phyloP scores from a whole-genome alignment of 441 rosid genomes.

The Dalechampia spathulata region DNA sequence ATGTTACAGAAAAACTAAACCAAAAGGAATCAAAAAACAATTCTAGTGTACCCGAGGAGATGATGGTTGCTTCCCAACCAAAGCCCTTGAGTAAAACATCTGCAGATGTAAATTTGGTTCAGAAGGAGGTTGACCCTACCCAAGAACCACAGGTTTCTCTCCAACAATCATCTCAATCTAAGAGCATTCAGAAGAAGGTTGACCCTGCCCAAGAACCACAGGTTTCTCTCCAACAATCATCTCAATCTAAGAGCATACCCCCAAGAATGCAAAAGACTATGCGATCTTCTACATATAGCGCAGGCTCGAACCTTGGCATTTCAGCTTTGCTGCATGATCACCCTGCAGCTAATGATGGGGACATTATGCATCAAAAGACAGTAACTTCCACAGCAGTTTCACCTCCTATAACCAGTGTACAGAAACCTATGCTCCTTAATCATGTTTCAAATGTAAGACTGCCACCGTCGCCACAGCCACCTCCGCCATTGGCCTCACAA shows the following conservation, averaged over 20 bases:
- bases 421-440: slow-evolving; percentile 21
- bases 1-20: slow-evolving; percentile 33
- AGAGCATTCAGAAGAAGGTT: slow-evolving; percentile 27
- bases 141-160: slow-evolving; percentile 36
- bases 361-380: slow-evolving; percentile 23
- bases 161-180: slow-evolving; percentile 44
- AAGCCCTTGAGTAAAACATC: slow-evolving; percentile 8
- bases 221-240: slow-evolving; percentile 39
- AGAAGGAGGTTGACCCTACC: slow-evolving; percentile 6
- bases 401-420: slow-evolving; percentile 24
- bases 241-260: slow-evolving; percentile 54
- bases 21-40: slow-evolving; percentile 26
- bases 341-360: slow-evolving; percentile 34
- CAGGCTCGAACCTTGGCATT: slow-evolving; percentile 52
- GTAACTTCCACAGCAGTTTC: slow-evolving; percentile 22
- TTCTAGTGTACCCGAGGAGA: slow-evolving; percentile 28
- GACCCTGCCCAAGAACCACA: slow-evolving; percentile 23
- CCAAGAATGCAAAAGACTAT: slow-evolving; percentile 37
- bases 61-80: slow-evolving; percentile 28
- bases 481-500: slow-evolving; percentile 19
- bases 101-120: slow-evolving; percentile 5
- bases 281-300: slow-evolving; percentile 38
- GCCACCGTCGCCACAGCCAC: slow-evolving; percentile 13
- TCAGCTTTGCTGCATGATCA: slow-evolving; percentile 70
- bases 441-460: slow-evolving; percentile 11